Percentiles rank a stretch among this genome's conserved stretches.
Conservation (phyloP, 2,329 filamentous ascomycete species). For the Gaeumannomyces tritici region DNA sequence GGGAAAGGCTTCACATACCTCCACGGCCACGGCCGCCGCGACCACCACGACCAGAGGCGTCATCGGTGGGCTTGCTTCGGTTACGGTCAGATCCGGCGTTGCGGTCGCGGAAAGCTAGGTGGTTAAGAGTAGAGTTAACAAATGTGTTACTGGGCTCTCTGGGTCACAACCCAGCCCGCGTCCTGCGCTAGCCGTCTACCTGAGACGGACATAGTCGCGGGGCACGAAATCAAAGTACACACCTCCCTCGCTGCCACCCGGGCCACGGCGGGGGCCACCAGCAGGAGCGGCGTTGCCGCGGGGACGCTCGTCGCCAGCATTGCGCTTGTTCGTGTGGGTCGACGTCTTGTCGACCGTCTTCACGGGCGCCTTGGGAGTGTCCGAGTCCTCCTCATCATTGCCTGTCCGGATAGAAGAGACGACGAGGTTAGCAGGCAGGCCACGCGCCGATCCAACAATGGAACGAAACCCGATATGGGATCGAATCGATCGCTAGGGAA, state of each 20-base stretch:
- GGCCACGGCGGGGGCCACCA: not conserved
- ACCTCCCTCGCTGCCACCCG: slow-evolving; percentile 77
- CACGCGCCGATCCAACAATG: not conserved
- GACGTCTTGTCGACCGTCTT: slow-evolving; percentile 82
- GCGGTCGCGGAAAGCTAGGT: slow-evolving; percentile 78
- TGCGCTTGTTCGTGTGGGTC: slow-evolving; percentile 72
- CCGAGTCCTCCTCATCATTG: slow-evolving; percentile 55
- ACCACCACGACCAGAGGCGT: slow-evolving; percentile 48
- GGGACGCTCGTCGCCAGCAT: slow-evolving; percentile 66
- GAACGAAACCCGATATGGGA: not conserved
- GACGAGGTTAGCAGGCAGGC: slow-evolving; percentile 8
- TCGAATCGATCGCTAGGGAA: slow-evolving; percentile 5
- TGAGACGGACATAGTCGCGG: not conserved
- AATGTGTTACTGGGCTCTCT: not conserved
- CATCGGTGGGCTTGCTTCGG: slow-evolving; percentile 67
- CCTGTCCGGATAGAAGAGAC: slow-evolving; percentile 28
- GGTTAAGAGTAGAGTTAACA: slow-evolving; percentile 4
- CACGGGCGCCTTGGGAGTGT: slow-evolving; percentile 70
- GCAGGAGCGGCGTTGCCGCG: not conserved
- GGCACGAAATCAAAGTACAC: slow-evolving; percentile 24
- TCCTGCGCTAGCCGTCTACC: not conserved
- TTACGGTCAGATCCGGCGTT: slow-evolving; percentile 74
- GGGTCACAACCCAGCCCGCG: slow-evolving; percentile 9
- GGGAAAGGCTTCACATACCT: slow-evolving; percentile 29
- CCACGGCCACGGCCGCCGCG: slow-evolving; percentile 54